phyloP scores from a whole-genome alignment of 2,329 filamentous ascomycete species.

The Pestalotiopsis sp. region DNA sequence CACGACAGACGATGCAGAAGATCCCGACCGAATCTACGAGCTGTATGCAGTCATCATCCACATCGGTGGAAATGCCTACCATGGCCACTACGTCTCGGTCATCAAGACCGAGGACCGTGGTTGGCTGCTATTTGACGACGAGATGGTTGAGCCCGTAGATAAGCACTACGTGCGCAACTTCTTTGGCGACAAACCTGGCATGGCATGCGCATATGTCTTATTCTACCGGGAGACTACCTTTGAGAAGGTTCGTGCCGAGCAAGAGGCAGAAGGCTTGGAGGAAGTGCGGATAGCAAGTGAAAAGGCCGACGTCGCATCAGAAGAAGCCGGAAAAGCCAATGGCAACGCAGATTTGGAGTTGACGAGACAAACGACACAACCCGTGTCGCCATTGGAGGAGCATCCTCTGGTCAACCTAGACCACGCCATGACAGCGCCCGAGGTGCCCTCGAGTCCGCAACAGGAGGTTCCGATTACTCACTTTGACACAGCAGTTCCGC shows the following conservation, averaged over 20 bases:
- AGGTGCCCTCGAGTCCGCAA: slow-evolving; percentile 25
- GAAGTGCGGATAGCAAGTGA: slow-evolving; percentile 61
- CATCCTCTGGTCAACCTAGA: slow-evolving; percentile 61
- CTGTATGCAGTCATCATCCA: slow-evolving; percentile 97
- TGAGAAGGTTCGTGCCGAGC: slow-evolving; percentile 72
- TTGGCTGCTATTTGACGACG: slow-evolving; percentile 96
- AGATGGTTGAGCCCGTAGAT: slow-evolving; percentile 97
- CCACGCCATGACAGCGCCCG: slow-evolving; percentile 68
- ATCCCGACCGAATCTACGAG: slow-evolving; percentile 93
- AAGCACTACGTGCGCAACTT: slow-evolving; percentile 97
- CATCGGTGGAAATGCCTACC: slow-evolving; percentile 94
- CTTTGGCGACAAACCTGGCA: slow-evolving; percentile 88
- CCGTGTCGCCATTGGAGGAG: slow-evolving; percentile 46
- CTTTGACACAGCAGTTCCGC: slow-evolving; percentile 21
- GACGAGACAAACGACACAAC: slow-evolving; percentile 54
- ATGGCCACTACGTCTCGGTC: slow-evolving; percentile 96
- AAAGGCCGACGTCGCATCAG: slow-evolving; percentile 54
- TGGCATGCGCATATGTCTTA: slow-evolving; percentile 93
- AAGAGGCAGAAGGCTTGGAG: slow-evolving; percentile 76
- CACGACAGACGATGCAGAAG: slow-evolving; percentile 92
- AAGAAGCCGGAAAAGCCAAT: slow-evolving; percentile 48
- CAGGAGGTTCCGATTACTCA: slow-evolving; percentile 33
- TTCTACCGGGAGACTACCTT: slow-evolving; percentile 93
- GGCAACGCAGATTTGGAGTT: slow-evolving; percentile 44
- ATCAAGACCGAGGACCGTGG: slow-evolving; percentile 96